A percentile compares a stretch with the other conserved stretches of the same genome.
Evolutionary conservation across 495 filamentous ascomycete genomes (phyloP).

Genomic region (Pseudevernia furfuracea): DNA sequence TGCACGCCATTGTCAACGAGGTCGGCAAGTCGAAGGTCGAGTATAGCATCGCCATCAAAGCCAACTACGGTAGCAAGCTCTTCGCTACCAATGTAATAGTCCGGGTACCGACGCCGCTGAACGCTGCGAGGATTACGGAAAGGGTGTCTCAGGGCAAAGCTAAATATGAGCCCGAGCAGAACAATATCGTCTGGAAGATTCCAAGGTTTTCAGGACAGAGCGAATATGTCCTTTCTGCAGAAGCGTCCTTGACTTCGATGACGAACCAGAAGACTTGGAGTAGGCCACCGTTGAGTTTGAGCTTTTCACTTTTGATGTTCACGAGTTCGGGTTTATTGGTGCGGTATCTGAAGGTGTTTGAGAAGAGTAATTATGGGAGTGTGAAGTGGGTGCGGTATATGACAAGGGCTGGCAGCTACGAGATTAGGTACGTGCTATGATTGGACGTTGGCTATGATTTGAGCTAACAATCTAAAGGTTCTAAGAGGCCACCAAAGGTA

Average conservation of each 20-base stretch:
- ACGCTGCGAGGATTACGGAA: constrained; percentile 92
- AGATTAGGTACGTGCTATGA: constrained; percentile 41
- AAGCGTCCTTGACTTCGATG: constrained; percentile 90
- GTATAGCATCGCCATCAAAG: constrained; percentile 94
- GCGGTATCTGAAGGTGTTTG: constrained; percentile 96
- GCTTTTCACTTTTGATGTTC: constrained; percentile 94
- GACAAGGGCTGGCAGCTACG: constrained; percentile 72
- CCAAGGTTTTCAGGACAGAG: constrained; percentile 90
- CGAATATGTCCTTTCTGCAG: constrained; percentile 90
- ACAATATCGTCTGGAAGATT: constrained; percentile 99
- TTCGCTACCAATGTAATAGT: constrained; percentile 98
- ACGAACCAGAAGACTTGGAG: constrained; percentile 98
- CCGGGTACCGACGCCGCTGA: constrained; percentile 89
- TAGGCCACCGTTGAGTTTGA: constrained; percentile 82
- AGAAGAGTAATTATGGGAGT: constrained; percentile 97
- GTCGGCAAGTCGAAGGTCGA: constrained; percentile 96
- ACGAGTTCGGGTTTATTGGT: constrained; percentile 88
- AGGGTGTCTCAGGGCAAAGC: constrained; percentile 91
- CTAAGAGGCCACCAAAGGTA: neutral
- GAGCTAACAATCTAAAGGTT: constrained; percentile 12
- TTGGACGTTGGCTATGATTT: constrained; percentile 9
- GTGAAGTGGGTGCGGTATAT: constrained; percentile 99
- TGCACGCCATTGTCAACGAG: constrained; percentile 97
- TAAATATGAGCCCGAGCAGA: constrained; percentile 96
- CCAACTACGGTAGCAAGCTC: constrained; percentile 92